Conservation (phyloP, 176 grass and related monocot genomes). For the Metroxylon sagu region DNA sequence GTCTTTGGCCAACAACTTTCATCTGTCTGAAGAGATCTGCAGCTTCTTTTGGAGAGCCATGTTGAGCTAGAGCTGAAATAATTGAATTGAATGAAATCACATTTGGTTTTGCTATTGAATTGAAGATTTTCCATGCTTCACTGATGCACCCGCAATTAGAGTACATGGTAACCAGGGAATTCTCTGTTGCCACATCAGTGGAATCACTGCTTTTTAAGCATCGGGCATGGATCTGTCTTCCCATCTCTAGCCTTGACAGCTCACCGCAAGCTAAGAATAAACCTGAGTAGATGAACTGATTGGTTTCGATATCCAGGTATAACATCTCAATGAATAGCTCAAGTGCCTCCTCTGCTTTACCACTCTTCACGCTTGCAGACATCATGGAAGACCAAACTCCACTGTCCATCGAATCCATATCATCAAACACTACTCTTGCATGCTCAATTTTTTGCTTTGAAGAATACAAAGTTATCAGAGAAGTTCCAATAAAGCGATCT, state of each 20-base stretch:
- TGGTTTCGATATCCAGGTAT: slow-evolving; percentile 21
- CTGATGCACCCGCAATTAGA: slow-evolving; percentile 29
- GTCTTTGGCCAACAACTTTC: slow-evolving; percentile 17
- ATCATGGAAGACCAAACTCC: slow-evolving; percentile 31
- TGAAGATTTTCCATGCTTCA: slow-evolving; percentile 31
- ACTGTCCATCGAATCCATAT: slow-evolving; percentile 9
- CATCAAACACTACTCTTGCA: slow-evolving; percentile 14
- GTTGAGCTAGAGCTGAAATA: slow-evolving; percentile 36
- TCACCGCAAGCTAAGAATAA: slow-evolving; percentile 13
- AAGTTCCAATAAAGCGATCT: slow-evolving; percentile 32
- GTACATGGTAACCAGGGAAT: slow-evolving; percentile 40
- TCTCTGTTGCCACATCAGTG: slow-evolving; percentile 21
- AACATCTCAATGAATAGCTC: slow-evolving; percentile 24
- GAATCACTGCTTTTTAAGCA: slow-evolving; percentile 24
- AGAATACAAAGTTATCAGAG: slow-evolving; percentile 17
- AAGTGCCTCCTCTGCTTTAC: slow-evolving; percentile 18
- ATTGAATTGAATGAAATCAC: slow-evolving; percentile 30
- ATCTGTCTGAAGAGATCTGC: slow-evolving; percentile 17
- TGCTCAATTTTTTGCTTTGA: slow-evolving; percentile 3
- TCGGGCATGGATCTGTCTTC: slow-evolving; percentile 25
- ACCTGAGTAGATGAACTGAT: slow-evolving; percentile 26
- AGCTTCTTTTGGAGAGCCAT: slow-evolving; percentile 21
- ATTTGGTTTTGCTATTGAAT: slow-evolving; percentile 16
- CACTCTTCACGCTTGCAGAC: slow-evolving; percentile 20
- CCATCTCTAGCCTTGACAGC: slow-evolving; percentile 23